Base-by-base conservation (phyloP, 1,284 basidiomycete species). In the Apiotrichum laibachii region DNA sequence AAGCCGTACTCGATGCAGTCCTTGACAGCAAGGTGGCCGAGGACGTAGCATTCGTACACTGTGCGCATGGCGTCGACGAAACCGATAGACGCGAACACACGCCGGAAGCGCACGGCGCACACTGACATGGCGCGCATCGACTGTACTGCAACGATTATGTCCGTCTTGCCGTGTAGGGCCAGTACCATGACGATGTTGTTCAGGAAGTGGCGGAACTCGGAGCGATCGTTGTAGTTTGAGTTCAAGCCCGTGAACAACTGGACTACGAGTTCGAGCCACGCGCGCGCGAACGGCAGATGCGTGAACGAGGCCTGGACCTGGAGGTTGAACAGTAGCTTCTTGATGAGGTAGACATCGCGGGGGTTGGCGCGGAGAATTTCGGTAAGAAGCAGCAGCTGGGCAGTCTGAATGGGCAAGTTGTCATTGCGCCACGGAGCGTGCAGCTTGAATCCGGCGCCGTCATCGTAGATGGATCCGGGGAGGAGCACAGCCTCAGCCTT, bases 191-290 rank as follows among this genome's bases (percentile, higher is more conserved):
- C 87, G 26, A 90, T 73, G 18, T 87, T 88, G 68, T 88, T 85
- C 39, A 89, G 76, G 26, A 89, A 82, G 44, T 86, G 74, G 1
- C 84, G 83, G 21, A 91, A 77, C 67, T 91, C 89, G 42, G 82
- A 82, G n/a, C 86, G 81, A 67, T 89, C 87, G 67, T 84, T 89
- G 58, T 89, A 81, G 75, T 89, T 87, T 26, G 88, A 80, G n/a
- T 88, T 86, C 80, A 90, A 83, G 2, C 83, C 85, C 18, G 85
- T 81, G 69, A 90, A 89, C 10, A 89, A 80, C 65, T 88, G 85
- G 5, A 83, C 82, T n/a, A 88, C 80, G 34, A 90, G 78, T 9
- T 88, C 77, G 39, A 90, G 71, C 77, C 90, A 85, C 59, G 87
- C 89, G 21, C 88, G 81, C 1, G 86, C 83, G 33, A 90, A 75